Evolutionary conservation across 2,329 filamentous ascomycete species (phyloP).

Genomic region (Aspergillus sclerotialis): DNA sequence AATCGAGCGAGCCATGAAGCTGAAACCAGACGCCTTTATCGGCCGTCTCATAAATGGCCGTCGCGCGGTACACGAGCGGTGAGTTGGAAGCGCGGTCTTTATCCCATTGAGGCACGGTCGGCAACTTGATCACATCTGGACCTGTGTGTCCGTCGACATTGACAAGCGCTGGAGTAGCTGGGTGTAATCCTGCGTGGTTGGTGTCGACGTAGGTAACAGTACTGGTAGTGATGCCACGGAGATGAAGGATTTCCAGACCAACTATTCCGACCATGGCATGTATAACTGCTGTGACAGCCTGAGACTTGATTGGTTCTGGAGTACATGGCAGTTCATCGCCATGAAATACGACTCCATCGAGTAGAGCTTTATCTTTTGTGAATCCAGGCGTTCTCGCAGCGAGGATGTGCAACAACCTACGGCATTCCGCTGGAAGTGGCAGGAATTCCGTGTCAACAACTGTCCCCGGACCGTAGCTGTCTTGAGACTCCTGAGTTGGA

Average conservation of each 20-base stretch:
- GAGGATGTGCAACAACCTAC: constrained; percentile 1
- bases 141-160: not conserved
- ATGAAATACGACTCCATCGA: constrained; percentile 1
- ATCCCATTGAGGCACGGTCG: constrained; percentile 1
- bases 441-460: not conserved
- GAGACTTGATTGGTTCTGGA: constrained; percentile 1
- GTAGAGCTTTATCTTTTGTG: not conserved
- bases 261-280: constrained; percentile 1
- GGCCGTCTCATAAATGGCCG: not conserved
- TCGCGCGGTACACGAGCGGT: not conserved
- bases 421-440: constrained; percentile 1
- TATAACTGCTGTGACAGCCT: not conserved
- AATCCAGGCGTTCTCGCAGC: not conserved
- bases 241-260: constrained; percentile 1
- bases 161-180: constrained; percentile 1
- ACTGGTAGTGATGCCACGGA: constrained; percentile 1
- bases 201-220: constrained; percentile 1
- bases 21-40: constrained; percentile 1
- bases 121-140: not conserved
- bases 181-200: constrained; percentile 1
- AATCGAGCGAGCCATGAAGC: constrained; percentile 1
- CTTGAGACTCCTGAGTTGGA: not conserved
- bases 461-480: not conserved
- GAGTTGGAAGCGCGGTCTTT: constrained; percentile 1
- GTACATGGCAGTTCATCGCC: not conserved